phyloP scores from a whole-genome alignment of 2,329 filamentous ascomycete species.

The Lachnellula occidentalis region DNA sequence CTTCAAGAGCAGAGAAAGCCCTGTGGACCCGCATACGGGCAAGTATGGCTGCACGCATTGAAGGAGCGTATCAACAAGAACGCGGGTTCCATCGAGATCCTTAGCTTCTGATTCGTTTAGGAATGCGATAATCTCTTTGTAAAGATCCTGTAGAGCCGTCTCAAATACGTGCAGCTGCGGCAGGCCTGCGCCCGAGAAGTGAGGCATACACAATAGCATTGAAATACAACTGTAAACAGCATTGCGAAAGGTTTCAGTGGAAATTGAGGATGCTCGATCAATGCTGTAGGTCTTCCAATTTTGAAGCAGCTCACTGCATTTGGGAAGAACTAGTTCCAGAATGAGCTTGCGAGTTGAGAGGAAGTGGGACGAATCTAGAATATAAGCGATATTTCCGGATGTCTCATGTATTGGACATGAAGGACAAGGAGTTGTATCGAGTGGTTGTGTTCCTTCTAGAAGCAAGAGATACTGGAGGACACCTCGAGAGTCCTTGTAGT shows the following conservation, averaged over 20 bases:
- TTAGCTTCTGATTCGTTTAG: constrained; percentile 11
- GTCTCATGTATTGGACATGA: constrained; percentile 19
- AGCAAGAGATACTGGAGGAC: constrained; percentile 52
- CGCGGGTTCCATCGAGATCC: constrained; percentile 14
- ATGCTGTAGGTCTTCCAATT: constrained; percentile 22
- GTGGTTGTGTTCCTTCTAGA: constrained; percentile 32
- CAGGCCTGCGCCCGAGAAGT: constrained; percentile 17
- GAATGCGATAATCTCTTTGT: constrained; percentile 19
- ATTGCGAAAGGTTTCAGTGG: constrained; percentile 26
- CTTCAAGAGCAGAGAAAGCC: constrained; percentile 14
- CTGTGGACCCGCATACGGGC: constrained; percentile 17
- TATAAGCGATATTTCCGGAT: constrained; percentile 6
- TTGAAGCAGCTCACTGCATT: constrained; percentile 23
- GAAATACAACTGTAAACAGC: constrained; percentile 25
- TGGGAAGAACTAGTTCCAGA: constrained; percentile 27
- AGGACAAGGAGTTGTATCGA: constrained; percentile 8
- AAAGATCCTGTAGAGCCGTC: constrained; percentile 12
- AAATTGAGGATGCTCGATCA: constrained; percentile 23
- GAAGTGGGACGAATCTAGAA: constrained; percentile 26
- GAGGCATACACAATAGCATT: constrained; percentile 21
- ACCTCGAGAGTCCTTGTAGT: constrained; percentile 33
- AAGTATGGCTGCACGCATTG: constrained; percentile 28
- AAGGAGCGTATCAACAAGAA: constrained; percentile 21
- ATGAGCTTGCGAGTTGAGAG: constrained; percentile 25
- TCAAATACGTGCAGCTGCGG: constrained; percentile 18